These are phyloP conservation scores for Massariosphaeria phaeospora DNA, from an alignment of 495 filamentous ascomycete genomes.

Conservation along the genomic window DNA sequence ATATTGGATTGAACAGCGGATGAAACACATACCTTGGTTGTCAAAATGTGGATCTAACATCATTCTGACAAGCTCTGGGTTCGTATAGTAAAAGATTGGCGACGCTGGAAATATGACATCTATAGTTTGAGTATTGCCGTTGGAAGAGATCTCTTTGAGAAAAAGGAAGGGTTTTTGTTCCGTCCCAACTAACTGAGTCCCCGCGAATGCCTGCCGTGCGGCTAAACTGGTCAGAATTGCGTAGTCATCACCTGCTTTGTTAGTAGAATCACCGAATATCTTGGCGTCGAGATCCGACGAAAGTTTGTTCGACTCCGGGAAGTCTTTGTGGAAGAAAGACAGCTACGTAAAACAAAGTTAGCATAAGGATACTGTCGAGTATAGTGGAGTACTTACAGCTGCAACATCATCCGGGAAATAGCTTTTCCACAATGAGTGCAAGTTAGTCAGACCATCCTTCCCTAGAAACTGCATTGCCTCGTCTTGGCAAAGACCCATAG, in stretches of 20 bases:
- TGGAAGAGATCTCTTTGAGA: slow-evolving; percentile 40
- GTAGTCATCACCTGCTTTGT: slow-evolving; percentile 43
- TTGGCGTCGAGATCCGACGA: slow-evolving; percentile 46
- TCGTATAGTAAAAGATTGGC: slow-evolving; percentile 38
- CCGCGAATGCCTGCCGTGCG: slow-evolving; percentile 40
- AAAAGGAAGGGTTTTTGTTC: slow-evolving; percentile 26
- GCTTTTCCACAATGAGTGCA: slow-evolving; percentile 53
- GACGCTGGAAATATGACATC: slow-evolving; percentile 40
- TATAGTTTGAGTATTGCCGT: slow-evolving; percentile 41
- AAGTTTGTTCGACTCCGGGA: slow-evolving; percentile 35
- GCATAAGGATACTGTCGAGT: neutral
- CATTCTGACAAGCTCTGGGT: slow-evolving; percentile 31
- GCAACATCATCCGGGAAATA: slow-evolving; percentile 48
- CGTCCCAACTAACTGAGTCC: slow-evolving; percentile 28
- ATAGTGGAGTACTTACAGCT: slow-evolving; percentile 59
- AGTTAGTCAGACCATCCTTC: slow-evolving; percentile 34
- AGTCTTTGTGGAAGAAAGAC: slow-evolving; percentile 55
- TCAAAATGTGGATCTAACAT: slow-evolving; percentile 36
- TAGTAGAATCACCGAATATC: slow-evolving; percentile 47
- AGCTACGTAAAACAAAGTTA: slow-evolving; percentile 36
- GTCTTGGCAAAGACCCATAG: slow-evolving; percentile 51
- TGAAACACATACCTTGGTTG: too few species aligned
- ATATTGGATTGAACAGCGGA: too few species aligned
- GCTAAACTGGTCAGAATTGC: slow-evolving; percentile 35
- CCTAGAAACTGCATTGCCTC: slow-evolving; percentile 52